Conservation (phyloP, 1,139 yeast genomes). For the Sugiyamaella novakii region DNA sequence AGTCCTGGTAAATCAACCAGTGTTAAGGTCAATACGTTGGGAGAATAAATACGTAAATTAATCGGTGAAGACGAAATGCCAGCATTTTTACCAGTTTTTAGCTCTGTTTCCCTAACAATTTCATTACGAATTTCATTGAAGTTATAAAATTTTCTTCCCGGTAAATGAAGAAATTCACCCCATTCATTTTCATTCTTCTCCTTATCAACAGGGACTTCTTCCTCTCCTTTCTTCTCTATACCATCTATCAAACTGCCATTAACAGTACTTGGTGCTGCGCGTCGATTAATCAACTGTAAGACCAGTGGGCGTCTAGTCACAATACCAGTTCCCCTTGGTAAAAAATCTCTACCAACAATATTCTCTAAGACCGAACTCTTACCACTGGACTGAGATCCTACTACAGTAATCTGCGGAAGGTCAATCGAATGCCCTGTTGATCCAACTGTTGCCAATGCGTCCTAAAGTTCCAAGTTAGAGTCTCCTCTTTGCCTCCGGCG, state of each 20-base stretch:
- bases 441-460: conserved; percentile 89
- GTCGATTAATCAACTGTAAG: conserved; percentile 73
- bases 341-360: conserved; percentile 91
- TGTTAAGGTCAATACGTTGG: conserved; percentile 92
- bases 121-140: conserved; percentile 91
- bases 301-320: conserved; percentile 93
- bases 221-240: conserved; percentile 20
- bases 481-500: conserved; percentile 4
- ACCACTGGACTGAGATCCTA: conserved; percentile 94
- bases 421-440: conserved; percentile 56
- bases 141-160: conserved; percentile 83
- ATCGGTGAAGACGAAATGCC: conserved; percentile 94
- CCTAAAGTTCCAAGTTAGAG: conserved; percentile 51
- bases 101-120: conserved; percentile 90
- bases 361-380: conserved; percentile 92
- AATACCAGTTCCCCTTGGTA: conserved; percentile 95
- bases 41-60: conserved; percentile 91
- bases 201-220: conserved; percentile 28
- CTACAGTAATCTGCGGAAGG: conserved; percentile 94
- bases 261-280: conserved; percentile 41
- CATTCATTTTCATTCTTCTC: conserved; percentile 92
- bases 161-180: conserved; percentile 96
- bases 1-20: conserved; percentile 97
- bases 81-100: conserved; percentile 87
- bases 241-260: conserved; percentile 12